phyloP scores from a whole-genome alignment of 495 filamentous ascomycete genomes.

The Evansstolkia leycettana region DNA sequence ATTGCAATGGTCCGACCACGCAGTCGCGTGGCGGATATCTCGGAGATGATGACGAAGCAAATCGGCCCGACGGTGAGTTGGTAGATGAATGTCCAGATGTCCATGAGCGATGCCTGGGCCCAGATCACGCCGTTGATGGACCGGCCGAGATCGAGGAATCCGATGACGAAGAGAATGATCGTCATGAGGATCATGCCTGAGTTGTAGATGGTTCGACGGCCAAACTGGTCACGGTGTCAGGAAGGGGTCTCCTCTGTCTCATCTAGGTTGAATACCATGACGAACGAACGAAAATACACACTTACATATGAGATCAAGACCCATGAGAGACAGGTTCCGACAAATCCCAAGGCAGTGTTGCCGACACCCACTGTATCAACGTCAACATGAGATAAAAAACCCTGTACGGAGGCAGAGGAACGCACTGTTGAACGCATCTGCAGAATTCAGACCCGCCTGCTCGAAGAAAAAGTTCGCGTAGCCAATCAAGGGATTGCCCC shows the following conservation, averaged over 20 bases:
- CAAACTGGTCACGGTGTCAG: too few species aligned
- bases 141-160: slow-evolving; percentile 41
- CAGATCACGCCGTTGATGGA: slow-evolving; percentile 28
- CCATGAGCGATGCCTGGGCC: slow-evolving; percentile 46
- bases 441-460: slow-evolving; percentile 46
- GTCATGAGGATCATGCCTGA: too few species aligned
- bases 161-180: slow-evolving; percentile 43
- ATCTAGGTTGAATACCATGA: too few species aligned
- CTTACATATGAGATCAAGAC: slow-evolving; percentile 47
- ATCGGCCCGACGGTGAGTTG: slow-evolving; percentile 50
- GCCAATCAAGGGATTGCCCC: slow-evolving; percentile 17
- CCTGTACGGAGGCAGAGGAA: too few species aligned
- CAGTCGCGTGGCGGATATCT: slow-evolving; percentile 45
- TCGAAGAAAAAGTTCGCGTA: slow-evolving; percentile 35
- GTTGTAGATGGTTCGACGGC: too few species aligned
- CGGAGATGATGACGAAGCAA: slow-evolving; percentile 50
- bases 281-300: slow-evolving; percentile 40
- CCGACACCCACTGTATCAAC: slow-evolving; percentile 55
- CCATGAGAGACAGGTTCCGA: slow-evolving; percentile 55
- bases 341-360: slow-evolving; percentile 51
- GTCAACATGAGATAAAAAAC: too few species aligned
- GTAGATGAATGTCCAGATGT: slow-evolving; percentile 46
- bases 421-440: slow-evolving; percentile 50
- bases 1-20: slow-evolving; percentile 53
- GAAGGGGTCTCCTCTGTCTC: too few species aligned